Percentiles rank a stretch among this genome's conserved stretches.
Evolutionary conservation across 139 green algal genomes (phyloP).

Genomic region (Pleodorina starrii): DNA sequence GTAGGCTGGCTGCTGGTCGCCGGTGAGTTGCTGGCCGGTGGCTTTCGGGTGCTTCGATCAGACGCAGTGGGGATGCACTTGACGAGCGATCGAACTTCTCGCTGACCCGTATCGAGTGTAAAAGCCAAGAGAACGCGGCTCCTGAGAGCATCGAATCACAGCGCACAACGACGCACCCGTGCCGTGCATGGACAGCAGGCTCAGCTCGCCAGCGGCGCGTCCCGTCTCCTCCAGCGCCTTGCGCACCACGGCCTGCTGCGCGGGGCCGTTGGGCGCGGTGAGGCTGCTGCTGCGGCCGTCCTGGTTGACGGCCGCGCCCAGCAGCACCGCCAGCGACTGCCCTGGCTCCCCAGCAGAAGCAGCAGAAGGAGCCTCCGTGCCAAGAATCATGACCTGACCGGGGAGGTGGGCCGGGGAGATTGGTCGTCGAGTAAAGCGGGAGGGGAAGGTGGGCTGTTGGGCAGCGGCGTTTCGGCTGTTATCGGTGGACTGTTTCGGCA

Average conservation of each 20-base stretch:
- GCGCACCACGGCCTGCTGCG: conserved; percentile 85
- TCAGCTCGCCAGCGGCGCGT: conserved; percentile 12
- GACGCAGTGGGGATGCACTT: too few relatives aligned
- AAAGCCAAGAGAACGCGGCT: too few relatives aligned
- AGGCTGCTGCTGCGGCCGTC: conserved; percentile 87
- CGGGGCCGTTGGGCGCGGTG: conserved; percentile 91
- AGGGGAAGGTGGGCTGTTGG: too few relatives aligned
- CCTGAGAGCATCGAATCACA: too few relatives aligned
- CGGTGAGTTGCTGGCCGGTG: too few relatives aligned
- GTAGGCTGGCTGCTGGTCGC: too few relatives aligned
- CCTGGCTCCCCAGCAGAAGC: neutral
- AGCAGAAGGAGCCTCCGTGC: neutral
- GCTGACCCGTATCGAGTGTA: too few relatives aligned
- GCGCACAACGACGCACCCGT: conserved; percentile 51
- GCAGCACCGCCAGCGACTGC: conserved; percentile 36
- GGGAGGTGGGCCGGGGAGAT: neutral
- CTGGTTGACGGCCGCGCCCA: conserved; percentile 75
- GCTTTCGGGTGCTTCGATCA: too few relatives aligned
- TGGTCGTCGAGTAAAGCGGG: too few relatives aligned
- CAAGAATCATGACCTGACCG: conserved; percentile 42
- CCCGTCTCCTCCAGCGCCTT: conserved; percentile 58
- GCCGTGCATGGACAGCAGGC: conserved; percentile 69
- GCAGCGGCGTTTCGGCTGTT: too few relatives aligned
- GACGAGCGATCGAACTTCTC: too few relatives aligned
- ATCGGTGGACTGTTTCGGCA: too few relatives aligned